These are phyloP conservation scores for Lentinus tigrinus DNA, from an alignment of 768 basidiomycete genomes.

Conservation along the genomic window DNA sequence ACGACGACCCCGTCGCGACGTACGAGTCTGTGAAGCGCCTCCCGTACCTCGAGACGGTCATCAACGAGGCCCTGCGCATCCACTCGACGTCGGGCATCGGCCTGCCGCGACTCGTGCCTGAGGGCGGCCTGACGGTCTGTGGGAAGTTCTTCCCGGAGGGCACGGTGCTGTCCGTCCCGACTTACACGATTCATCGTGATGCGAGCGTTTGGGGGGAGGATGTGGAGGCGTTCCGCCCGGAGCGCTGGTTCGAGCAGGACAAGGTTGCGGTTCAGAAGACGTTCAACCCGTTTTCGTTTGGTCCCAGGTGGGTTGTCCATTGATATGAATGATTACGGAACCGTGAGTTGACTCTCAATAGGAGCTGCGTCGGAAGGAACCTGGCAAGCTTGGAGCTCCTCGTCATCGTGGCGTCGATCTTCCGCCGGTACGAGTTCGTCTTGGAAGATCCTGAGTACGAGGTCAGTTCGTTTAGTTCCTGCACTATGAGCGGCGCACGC, in stretches of 20 bases:
- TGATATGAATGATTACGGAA: not conserved
- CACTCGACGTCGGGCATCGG: conserved; percentile 86
- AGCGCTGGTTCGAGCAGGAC: conserved; percentile 81
- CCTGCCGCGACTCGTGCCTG: conserved; percentile 75
- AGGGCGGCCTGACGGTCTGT: conserved; percentile 64
- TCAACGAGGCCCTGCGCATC: conserved; percentile 81
- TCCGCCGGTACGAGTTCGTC: conserved; percentile 74
- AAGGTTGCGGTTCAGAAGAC: conserved; percentile 59
- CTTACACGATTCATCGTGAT: conserved; percentile 81
- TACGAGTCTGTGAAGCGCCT: conserved; percentile 71
- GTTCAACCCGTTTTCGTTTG: conserved; percentile 85
- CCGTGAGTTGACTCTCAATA: conserved; percentile 24
- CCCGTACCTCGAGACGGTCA: conserved; percentile 81
- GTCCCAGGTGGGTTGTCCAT: conserved; percentile 57
- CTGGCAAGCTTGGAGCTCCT: conserved; percentile 76
- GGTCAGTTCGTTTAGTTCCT: conserved; percentile 41
- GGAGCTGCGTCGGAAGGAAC: conserved; percentile 84
- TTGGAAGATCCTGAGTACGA: conserved; percentile 56
- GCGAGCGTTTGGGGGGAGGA: conserved; percentile 75
- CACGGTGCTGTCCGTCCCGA: conserved; percentile 77
- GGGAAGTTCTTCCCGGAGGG: conserved; percentile 68
- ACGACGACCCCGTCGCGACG: conserved; percentile 61
- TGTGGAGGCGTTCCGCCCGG: conserved; percentile 70
- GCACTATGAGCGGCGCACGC: conserved; percentile 5
- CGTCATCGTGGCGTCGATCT: conserved; percentile 78